phyloP scores from a whole-genome alignment of 371 early-diverging fungal genomes.

The Apophysomyces trapeziformis region DNA sequence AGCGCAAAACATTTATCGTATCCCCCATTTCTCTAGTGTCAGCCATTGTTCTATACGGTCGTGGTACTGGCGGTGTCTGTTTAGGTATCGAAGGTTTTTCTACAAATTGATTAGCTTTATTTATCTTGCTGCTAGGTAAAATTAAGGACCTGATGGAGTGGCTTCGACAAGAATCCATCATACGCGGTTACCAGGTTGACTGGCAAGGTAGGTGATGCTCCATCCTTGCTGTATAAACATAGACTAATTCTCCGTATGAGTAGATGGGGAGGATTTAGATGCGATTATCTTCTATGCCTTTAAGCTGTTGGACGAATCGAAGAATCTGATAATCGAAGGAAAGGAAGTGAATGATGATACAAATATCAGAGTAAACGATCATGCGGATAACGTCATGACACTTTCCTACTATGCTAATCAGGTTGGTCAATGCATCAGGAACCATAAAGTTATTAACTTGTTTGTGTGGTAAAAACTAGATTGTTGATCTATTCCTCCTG shows the following conservation, averaged over 20 bases:
- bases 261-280: constrained; percentile 54
- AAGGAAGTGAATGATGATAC: constrained; percentile 53
- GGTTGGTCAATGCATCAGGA: constrained; percentile 16
- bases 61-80: constrained; percentile 51
- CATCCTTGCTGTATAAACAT: background rate
- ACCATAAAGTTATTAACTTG: background rate
- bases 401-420: constrained; percentile 57
- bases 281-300: constrained; percentile 43
- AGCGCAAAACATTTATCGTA: constrained; percentile 44
- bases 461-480: constrained; percentile 6
- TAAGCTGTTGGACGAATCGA: constrained; percentile 44
- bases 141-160: constrained; percentile 51
- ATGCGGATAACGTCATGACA: constrained; percentile 57
- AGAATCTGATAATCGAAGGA: constrained; percentile 53
- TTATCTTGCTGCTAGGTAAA: constrained; percentile 33
- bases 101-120: background rate
- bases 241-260: background rate
- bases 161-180: constrained; percentile 39
- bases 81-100: constrained; percentile 20
- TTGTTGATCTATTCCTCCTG: constrained; percentile 42
- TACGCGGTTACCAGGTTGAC: constrained; percentile 33
- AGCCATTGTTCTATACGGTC: constrained; percentile 49
- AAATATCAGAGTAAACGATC: constrained; percentile 53
- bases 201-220: constrained; percentile 42
- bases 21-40: constrained; percentile 45